phyloP scores from a whole-genome alignment of 2,329 filamentous ascomycete genomes.

The Ceratocystis harringtonii region DNA sequence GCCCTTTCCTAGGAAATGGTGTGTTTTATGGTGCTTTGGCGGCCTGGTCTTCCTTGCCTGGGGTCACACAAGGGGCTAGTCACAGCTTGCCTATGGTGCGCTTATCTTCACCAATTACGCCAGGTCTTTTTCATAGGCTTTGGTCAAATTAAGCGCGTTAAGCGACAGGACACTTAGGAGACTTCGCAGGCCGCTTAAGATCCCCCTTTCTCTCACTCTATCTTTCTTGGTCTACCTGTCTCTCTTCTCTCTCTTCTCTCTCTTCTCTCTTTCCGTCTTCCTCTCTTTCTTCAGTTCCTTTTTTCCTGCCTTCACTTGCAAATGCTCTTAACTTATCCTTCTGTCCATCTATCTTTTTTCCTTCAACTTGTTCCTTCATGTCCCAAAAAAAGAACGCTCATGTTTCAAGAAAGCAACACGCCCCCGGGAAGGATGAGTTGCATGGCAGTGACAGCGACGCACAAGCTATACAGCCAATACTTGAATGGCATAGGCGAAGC shows the following conservation, averaged over 20 bases:
- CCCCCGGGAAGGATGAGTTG: background rate
- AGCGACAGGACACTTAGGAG: background rate
- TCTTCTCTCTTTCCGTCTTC: background rate
- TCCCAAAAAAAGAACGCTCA: slow-evolving; percentile 8
- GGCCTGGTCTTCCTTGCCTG: background rate
- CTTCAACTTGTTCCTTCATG: slow-evolving; percentile 2
- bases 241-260: background rate
- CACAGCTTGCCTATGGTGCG: background rate
- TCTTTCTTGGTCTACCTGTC: background rate
- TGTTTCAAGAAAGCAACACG: slow-evolving; percentile 1
- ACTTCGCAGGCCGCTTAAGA: background rate
- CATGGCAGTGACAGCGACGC: slow-evolving; percentile 12
- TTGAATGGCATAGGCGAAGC: background rate
- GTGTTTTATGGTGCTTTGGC: background rate
- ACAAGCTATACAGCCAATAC: slow-evolving; percentile 7
- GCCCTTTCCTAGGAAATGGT: background rate
- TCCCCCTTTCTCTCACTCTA: too few species aligned
- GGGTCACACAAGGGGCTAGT: background rate
- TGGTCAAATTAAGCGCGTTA: background rate
- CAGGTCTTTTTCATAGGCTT: background rate
- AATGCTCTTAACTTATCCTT: too few species aligned
- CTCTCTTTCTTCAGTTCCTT: background rate
- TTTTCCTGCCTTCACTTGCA: background rate
- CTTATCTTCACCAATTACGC: background rate
- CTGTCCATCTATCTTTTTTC: background rate